These are phyloP conservation scores for Microascus cirrosus DNA, from an alignment of 2,329 filamentous ascomycete species.

Conservation along the genomic window DNA sequence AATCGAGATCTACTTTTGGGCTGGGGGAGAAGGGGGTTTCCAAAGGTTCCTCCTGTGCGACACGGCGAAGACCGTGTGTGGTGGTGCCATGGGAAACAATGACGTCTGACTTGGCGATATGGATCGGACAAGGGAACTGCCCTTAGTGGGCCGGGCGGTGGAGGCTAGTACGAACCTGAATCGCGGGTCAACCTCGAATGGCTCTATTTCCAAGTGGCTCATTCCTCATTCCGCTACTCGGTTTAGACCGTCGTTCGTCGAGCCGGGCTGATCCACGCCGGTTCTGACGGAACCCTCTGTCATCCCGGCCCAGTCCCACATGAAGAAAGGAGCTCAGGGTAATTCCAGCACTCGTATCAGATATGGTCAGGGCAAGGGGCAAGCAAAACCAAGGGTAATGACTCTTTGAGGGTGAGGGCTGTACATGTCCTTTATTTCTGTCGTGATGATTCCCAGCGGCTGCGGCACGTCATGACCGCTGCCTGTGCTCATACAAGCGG, in stretches of 20 bases:
- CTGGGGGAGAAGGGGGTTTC: neutral
- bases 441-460: too few relatives aligned
- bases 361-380: too few relatives aligned
- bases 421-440: too few relatives aligned
- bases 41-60: neutral
- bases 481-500: too few relatives aligned
- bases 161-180: neutral
- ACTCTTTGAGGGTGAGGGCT: too few relatives aligned
- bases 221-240: neutral
- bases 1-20: neutral
- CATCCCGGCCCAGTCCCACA: too few relatives aligned
- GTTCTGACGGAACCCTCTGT: too few relatives aligned
- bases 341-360: too few relatives aligned
- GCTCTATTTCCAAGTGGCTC: neutral
- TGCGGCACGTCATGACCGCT: too few relatives aligned
- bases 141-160: neutral
- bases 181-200: neutral
- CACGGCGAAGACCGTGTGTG: neutral
- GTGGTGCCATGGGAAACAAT: neutral
- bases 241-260: neutral
- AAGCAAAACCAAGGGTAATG: too few relatives aligned
- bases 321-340: too few relatives aligned
- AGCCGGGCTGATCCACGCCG: neutral
- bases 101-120: neutral
- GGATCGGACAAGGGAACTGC: neutral